Percentiles rank a stretch among this genome's conserved stretches.
phyloP scores from a whole-genome alignment of 352 stramenopile species.

The Hyaloperonospora arabidopsidis region DNA sequence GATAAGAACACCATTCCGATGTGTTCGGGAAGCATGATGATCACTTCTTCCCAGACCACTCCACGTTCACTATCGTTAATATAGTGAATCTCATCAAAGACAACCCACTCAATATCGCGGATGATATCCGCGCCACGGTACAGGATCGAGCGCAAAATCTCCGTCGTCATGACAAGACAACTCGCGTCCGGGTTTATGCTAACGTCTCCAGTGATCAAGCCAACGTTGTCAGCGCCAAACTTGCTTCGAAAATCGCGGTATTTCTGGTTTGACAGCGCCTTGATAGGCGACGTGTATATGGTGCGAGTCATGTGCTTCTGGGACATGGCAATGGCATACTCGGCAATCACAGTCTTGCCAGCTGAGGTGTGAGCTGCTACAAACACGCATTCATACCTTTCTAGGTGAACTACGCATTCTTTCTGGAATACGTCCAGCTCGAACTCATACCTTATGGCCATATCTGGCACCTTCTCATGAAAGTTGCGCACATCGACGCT shows the following conservation, averaged over 20 bases:
- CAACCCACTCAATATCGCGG: constrained; percentile 96
- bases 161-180: constrained; percentile 97
- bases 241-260: constrained; percentile 94
- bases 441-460: constrained; percentile 76
- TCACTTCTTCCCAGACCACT: constrained; percentile 97
- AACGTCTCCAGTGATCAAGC: constrained; percentile 96
- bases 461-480: constrained; percentile 71
- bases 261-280: constrained; percentile 98
- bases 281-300: constrained; percentile 98
- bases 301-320: constrained; percentile 86
- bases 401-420: constrained; percentile 91
- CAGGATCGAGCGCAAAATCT: constrained; percentile 95
- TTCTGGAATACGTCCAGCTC: constrained; percentile 96
- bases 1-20: constrained; percentile 98
- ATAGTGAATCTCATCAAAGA: constrained; percentile 97
- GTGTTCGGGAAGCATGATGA: constrained; percentile 96
- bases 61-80: constrained; percentile 97
- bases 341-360: constrained; percentile 97
- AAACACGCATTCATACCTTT: constrained; percentile 92
- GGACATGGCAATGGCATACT: constrained; percentile 96
- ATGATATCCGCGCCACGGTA: constrained; percentile 95
- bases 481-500: constrained; percentile 76
- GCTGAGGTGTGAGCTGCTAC: constrained; percentile 95
- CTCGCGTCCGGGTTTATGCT: constrained; percentile 93
- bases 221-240: constrained; percentile 91